phyloP scores from a whole-genome alignment of 2,329 filamentous ascomycete species.

The Diplodia intermedia region DNA sequence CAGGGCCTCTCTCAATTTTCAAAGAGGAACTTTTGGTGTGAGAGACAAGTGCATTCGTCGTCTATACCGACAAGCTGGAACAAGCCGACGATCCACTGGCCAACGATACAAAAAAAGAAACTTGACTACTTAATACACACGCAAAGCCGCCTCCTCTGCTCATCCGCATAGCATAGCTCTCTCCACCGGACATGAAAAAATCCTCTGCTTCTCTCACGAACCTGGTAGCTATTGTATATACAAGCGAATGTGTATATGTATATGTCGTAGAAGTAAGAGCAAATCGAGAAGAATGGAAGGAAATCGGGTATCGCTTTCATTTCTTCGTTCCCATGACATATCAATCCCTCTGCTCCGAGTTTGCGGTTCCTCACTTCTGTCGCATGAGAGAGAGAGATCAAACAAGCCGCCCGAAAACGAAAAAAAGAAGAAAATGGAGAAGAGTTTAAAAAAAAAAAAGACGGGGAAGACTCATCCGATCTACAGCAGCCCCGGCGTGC shows the following conservation, averaged over 20 bases:
- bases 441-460: neutral
- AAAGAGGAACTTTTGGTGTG: too few species aligned
- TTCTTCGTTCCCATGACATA: slow-evolving; percentile 18
- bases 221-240: neutral
- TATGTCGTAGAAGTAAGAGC: slow-evolving; percentile 3
- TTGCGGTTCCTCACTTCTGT: neutral
- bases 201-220: neutral
- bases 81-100: neutral
- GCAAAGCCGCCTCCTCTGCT: neutral
- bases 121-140: neutral
- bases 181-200: neutral
- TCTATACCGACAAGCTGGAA: neutral
- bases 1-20: too few species aligned
- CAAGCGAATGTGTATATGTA: neutral
- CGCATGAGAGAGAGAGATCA: neutral
- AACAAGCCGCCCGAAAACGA: neutral
- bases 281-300: slow-evolving; percentile 4
- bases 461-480: neutral
- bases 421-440: neutral
- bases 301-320: slow-evolving; percentile 27
- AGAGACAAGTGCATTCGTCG: too few species aligned
- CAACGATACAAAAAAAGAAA: neutral
- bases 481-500: neutral
- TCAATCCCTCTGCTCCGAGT: neutral
- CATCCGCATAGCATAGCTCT: neutral